Conservation (phyloP, 345 rosid genomes). For the Camelina hispida region DNA sequence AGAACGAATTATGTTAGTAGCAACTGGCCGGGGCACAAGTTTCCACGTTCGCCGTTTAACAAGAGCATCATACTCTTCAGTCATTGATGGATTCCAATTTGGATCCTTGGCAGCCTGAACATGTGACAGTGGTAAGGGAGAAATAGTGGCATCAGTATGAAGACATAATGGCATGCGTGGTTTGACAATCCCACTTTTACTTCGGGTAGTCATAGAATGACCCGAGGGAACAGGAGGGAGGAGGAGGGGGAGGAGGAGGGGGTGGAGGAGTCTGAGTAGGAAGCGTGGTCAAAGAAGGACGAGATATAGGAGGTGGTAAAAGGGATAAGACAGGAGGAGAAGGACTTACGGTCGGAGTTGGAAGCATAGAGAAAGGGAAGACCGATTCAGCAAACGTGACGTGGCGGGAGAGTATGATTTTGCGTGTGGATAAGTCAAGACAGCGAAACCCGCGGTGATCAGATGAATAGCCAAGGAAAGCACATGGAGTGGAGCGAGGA, state of each 20-base stretch:
- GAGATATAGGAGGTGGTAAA: too few relatives aligned
- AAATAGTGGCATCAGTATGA: background rate
- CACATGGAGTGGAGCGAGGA: background rate
- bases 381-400: background rate
- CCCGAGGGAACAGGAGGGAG: background rate
- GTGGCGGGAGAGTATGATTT: too few relatives aligned
- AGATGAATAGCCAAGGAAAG: background rate
- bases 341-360: too few relatives aligned
- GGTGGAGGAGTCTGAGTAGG: too few relatives aligned
- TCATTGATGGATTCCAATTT: background rate
- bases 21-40: background rate
- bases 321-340: too few relatives aligned
- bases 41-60: background rate
- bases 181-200: background rate
- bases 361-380: too few relatives aligned
- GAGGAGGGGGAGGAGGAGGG: too few relatives aligned
- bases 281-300: too few relatives aligned
- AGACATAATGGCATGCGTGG: background rate
- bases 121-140: background rate
- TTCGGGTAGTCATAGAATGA: background rate
- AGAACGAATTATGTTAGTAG: background rate
- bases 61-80: background rate
- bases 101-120: background rate
- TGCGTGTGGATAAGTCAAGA: too few relatives aligned
- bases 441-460: background rate